A percentile compares a stretch with the other conserved stretches of the same genome.
phyloP scores from a whole-genome alignment of 345 rosid species.

The Melaleuca quinquenervia region DNA sequence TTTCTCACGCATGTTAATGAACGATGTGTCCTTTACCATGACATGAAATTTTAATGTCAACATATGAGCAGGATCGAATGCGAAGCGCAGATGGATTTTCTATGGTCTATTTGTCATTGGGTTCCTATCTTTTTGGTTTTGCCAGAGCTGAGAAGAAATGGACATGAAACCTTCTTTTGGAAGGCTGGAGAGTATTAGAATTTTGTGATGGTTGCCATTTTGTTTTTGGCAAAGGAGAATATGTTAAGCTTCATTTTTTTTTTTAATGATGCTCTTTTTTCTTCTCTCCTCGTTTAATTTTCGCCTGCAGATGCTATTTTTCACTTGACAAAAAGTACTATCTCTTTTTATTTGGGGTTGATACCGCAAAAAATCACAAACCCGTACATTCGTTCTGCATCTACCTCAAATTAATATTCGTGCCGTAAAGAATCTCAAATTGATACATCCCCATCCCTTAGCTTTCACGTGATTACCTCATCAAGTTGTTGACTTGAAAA shows the following conservation, averaged over 20 bases:
- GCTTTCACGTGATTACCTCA: background rate
- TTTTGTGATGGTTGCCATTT: background rate
- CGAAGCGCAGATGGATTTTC: background rate
- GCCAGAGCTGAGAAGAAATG: background rate
- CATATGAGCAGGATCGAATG: background rate
- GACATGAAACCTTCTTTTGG: background rate
- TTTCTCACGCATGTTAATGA: background rate
- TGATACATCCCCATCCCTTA: rapidly evolving
- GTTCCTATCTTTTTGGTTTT: background rate
- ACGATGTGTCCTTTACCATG: background rate
- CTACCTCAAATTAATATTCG: background rate
- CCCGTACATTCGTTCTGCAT: background rate
- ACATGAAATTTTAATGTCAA: background rate
- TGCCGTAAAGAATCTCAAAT: background rate
- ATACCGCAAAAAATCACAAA: background rate
- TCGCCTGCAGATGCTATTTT: background rate
- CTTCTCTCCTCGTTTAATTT: background rate
- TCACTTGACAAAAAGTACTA: background rate
- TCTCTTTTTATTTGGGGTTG: background rate
- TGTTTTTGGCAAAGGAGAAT: background rate
- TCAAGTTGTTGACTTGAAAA: background rate
- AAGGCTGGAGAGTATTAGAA: background rate
- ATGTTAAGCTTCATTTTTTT: background rate
- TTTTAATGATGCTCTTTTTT: background rate
- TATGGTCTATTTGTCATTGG: background rate